Base-by-base conservation (phyloP, 2,329 filamentous ascomycete genomes). In the Beauveria australis region DNA sequence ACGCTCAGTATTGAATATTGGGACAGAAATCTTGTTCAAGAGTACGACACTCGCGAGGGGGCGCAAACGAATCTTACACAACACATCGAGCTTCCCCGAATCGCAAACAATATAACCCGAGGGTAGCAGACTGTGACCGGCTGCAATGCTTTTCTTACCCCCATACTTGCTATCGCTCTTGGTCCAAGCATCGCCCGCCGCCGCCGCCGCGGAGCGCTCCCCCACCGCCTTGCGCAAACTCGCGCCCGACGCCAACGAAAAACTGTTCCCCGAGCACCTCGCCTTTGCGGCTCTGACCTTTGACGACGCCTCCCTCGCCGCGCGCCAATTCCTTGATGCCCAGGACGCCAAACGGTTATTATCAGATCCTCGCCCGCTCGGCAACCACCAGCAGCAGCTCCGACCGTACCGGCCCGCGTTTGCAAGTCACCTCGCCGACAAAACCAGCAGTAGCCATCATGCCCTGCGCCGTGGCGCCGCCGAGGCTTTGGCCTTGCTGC, bases 171-270 rank as follows among this genome's bases (percentile, higher is more conserved):
- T 82, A 48, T 69, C 79, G 18, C 73, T 83, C 26, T 66, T 80
- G 49, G 70, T 75, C 2, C 70, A 69, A n/a, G 65, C 70, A 63
- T 61, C 71, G 2, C 73, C 74, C 64, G 61, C 71, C 2, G 74
- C 74, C 64, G 61, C 71, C 2, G 74, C 75, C 37, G 71, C 72
- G 30, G 69, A 69, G 55, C 62, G 62, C 19, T 66, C 73, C 6
- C 88, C 88, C 0, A 80, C 82, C 1, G 89, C 83, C 1, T 79
- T 92, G 59, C 83, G 82, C 69, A 92, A 92, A 70, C 89, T 92
- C 83, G 79, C 84, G 52, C 78, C 79, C 5, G 86, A 91, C 68
- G 81, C 84, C 54, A 83, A 83, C 62, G 87, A 90, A 70, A 94
- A 91, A 79, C 87, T 93, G 69, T 83, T 86, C 65, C 76, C 86